Percentiles rank a stretch among this genome's conserved stretches.
These are phyloP conservation scores for Stentor coeruleus DNA, from an alignment of 73 alveolate species.

Conservation along the genomic window DNA sequence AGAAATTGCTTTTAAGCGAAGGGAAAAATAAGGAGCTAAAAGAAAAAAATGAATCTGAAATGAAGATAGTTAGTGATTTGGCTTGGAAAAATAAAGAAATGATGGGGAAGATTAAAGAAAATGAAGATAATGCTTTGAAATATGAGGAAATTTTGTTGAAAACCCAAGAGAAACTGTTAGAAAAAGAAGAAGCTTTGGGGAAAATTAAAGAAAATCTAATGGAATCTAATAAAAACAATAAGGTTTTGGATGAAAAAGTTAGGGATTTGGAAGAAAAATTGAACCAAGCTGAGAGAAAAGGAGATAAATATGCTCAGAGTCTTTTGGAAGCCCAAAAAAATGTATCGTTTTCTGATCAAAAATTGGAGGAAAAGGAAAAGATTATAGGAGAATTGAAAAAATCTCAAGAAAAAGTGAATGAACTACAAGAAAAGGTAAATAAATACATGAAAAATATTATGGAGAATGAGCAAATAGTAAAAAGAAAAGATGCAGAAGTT, in stretches of 20 bases:
- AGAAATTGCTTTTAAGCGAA: background rate
- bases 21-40: background rate
- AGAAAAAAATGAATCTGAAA: background rate
- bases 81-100: too few species aligned
- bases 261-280: background rate
- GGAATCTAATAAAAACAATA: background rate
- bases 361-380: background rate
- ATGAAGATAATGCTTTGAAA: background rate
- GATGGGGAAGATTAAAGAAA: background rate
- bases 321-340: background rate
- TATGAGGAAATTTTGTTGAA: background rate
- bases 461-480: background rate
- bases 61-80: too few species aligned
- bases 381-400: background rate
- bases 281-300: background rate
- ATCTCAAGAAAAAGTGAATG: slow-evolving; percentile 1
- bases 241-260: background rate
- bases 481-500: slow-evolving; percentile 11
- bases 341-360: background rate
- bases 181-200: too few species aligned
- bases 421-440: background rate
- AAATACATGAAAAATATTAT: slow-evolving; percentile 12
- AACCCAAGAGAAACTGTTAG: too few species aligned
- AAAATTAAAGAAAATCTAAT: too few species aligned
- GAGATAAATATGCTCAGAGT: background rate